Conservation (phyloP, 495 filamentous ascomycete species). For the Thozetella sp. region DNA sequence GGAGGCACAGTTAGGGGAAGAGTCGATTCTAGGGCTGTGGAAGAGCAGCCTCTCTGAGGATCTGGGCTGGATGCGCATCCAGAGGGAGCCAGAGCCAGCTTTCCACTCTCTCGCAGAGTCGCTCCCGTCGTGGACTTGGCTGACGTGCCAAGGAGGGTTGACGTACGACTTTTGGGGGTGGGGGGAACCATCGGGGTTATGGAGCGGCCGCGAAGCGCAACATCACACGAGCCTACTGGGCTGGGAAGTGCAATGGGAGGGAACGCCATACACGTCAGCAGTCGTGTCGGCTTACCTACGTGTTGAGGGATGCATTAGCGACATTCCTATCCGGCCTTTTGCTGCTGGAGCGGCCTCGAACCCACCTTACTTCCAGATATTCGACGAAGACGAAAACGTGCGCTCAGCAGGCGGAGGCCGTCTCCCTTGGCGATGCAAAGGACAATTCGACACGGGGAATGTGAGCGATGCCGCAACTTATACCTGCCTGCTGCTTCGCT, state of each 20-base stretch:
- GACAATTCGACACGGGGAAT: not conserved
- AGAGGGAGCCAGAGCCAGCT: not conserved
- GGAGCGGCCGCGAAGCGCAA: not conserved
- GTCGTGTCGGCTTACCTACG: not conserved
- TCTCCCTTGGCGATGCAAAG: not conserved
- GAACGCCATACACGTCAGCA: not conserved
- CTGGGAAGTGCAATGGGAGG: not conserved
- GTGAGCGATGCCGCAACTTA: not conserved
- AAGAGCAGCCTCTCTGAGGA: conserved; percentile 1
- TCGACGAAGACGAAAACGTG: not conserved
- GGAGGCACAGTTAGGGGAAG: not conserved
- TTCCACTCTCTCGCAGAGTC: not conserved
- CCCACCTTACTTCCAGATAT: conserved; percentile 1
- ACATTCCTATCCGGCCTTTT: not conserved
- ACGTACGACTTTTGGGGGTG: conserved; percentile 3
- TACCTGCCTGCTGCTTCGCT: conserved; percentile 1
- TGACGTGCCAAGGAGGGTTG: conserved; percentile 1
- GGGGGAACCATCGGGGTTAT: not conserved
- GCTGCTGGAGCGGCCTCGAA: not conserved
- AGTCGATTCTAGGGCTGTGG: not conserved
- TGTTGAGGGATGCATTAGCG: not conserved
- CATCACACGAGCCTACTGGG: not conserved
- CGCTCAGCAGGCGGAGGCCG: not conserved
- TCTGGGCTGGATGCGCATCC: conserved; percentile 3
- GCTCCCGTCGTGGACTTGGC: conserved; percentile 4